Evolutionary conservation across 495 filamentous ascomycete genomes (phyloP).

Genomic region (Podospora didyma): DNA sequence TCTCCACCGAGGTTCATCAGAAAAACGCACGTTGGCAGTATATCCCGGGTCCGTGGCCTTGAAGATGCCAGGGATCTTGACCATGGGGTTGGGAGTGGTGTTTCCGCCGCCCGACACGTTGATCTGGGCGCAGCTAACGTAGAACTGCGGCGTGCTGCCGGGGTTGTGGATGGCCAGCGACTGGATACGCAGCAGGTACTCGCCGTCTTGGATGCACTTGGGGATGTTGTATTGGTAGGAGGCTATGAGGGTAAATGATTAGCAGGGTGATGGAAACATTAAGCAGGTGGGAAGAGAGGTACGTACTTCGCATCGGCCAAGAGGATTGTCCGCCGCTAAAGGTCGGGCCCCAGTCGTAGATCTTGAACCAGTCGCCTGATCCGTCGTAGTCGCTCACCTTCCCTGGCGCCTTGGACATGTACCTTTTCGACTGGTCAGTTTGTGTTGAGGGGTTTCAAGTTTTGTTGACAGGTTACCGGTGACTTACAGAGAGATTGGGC

Average conservation of each 20-base stretch:
- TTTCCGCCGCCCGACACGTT: conserved; percentile 51
- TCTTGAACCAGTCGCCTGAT: conserved; percentile 53
- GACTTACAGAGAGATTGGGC: conserved; percentile 49
- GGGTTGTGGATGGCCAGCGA: conserved; percentile 61
- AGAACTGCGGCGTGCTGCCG: conserved; percentile 46
- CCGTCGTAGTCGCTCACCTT: conserved; percentile 43
- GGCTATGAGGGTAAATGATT: conserved; percentile 15
- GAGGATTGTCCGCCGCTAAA: conserved; percentile 29
- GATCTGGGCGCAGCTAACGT: conserved; percentile 57
- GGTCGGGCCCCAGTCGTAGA: conserved; percentile 42
- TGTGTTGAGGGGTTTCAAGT: too few species aligned
- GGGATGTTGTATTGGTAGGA: conserved; percentile 54
- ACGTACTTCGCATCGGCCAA: conserved; percentile 41
- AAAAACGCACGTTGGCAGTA: conserved; percentile 39
- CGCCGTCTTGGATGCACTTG: conserved; percentile 47
- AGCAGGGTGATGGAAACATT: neutral
- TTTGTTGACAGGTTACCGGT: neutral
- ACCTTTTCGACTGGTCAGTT: conserved; percentile 9
- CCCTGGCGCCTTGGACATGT: conserved; percentile 51
- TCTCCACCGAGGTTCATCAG: too few species aligned
- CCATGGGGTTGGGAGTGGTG: conserved; percentile 39
- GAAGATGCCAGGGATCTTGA: conserved; percentile 52
- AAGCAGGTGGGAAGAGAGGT: neutral
- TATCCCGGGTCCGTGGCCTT: conserved; percentile 53
- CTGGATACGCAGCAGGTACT: conserved; percentile 61